phyloP scores from a whole-genome alignment of 2,329 filamentous ascomycete genomes.

The Hortaea werneckii region DNA sequence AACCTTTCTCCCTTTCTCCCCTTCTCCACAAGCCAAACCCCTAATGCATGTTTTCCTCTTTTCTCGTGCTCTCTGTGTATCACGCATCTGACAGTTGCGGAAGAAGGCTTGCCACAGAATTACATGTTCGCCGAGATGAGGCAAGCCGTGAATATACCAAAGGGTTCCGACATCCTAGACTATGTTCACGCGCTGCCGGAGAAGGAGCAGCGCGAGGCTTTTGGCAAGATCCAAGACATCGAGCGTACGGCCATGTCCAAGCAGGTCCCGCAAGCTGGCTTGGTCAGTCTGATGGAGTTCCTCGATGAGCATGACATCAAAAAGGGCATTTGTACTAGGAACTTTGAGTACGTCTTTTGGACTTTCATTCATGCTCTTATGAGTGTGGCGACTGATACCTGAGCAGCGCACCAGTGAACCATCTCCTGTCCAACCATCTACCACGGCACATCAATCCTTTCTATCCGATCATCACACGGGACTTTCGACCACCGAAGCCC shows the following conservation, averaged over 20 bases:
- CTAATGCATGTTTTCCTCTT: no score
- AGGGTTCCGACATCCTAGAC: conserved; percentile 71
- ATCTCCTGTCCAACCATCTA: conserved; percentile 68
- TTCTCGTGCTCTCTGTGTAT: not conserved
- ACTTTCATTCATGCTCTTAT: not conserved
- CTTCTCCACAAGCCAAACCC: not conserved
- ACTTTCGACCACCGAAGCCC: conserved; percentile 76
- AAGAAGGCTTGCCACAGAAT: conserved; percentile 69
- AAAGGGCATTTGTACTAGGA: conserved; percentile 87
- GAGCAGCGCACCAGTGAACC: conserved; percentile 53
- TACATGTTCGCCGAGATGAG: conserved; percentile 95
- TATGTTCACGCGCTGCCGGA: conserved; percentile 69
- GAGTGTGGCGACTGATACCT: not conserved
- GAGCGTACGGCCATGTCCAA: conserved; percentile 70
- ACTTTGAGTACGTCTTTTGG: conserved; percentile 57
- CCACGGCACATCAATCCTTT: conserved; percentile 49
- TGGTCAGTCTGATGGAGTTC: conserved; percentile 69
- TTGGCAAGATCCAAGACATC: conserved; percentile 64
- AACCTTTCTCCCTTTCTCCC: conserved; percentile 7
- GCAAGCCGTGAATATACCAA: conserved; percentile 59
- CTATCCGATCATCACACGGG: conserved; percentile 70
- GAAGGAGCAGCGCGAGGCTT: conserved; percentile 46
- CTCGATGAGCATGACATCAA: conserved; percentile 56
- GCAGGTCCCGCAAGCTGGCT: conserved; percentile 74
- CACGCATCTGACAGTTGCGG: not conserved